A percentile compares a stretch with the other conserved stretches of the same genome.
Evolutionary conservation across 441 rosid species (phyloP).

Genomic region (Pelargonium australe): DNA sequence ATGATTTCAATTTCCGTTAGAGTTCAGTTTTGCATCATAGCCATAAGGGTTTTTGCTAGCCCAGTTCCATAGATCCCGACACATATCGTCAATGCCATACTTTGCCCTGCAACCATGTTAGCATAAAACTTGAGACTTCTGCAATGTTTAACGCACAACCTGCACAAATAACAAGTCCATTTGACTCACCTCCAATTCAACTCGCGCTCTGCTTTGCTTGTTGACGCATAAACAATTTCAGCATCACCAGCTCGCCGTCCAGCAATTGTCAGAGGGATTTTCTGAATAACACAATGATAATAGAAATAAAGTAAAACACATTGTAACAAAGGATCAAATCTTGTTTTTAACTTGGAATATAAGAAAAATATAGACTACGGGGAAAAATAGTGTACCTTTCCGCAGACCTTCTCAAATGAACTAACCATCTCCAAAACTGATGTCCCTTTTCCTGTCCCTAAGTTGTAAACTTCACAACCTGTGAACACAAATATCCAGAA

Average conservation of each 20-base stretch:
- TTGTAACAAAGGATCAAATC: no score
- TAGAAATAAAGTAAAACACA: no score
- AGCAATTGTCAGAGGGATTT: slow-evolving; percentile 68
- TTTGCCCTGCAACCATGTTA: slow-evolving; percentile 51
- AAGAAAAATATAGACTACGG: neutral
- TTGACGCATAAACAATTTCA: slow-evolving; percentile 78
- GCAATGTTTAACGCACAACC: neutral
- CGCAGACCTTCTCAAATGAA: slow-evolving; percentile 85
- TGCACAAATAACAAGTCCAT: neutral
- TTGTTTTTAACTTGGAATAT: neutral
- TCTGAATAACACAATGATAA: slow-evolving; percentile 28
- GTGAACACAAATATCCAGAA: neutral
- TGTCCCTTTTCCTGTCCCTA: slow-evolving; percentile 96
- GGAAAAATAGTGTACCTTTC: slow-evolving; percentile 51
- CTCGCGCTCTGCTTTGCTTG: slow-evolving; percentile 65
- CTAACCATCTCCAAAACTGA: slow-evolving; percentile 90
- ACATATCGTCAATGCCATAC: slow-evolving; percentile 76
- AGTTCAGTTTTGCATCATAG: slow-evolving; percentile 24
- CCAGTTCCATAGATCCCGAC: slow-evolving; percentile 93
- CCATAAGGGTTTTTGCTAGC: slow-evolving; percentile 93
- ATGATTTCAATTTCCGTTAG: neutral
- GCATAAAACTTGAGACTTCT: neutral
- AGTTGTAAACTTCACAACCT: slow-evolving; percentile 91
- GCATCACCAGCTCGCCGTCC: slow-evolving; percentile 84
- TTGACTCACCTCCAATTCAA: slow-evolving; percentile 83